Evolutionary conservation across 306 rosid genomes (phyloP).

Genomic region (Inga leiocalycina): DNA sequence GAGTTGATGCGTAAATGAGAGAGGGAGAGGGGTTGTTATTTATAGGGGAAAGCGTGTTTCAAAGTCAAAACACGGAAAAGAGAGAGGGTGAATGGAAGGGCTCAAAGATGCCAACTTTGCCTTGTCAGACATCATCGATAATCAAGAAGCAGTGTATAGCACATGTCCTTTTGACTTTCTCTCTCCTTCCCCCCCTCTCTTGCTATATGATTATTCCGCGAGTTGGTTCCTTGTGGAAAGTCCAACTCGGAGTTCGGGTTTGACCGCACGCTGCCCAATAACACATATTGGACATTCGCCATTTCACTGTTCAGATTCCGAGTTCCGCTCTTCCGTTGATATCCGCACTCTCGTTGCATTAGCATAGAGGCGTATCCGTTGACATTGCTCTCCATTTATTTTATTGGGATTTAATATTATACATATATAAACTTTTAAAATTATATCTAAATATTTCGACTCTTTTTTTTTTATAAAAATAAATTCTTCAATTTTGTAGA

Average conservation of each 20-base stretch:
- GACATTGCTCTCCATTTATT: no score
- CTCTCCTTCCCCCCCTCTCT: neutral
- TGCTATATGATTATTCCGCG: neutral
- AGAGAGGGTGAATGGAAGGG: slow-evolving; percentile 34
- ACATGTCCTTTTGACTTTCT: slow-evolving; percentile 28
- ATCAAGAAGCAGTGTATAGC: neutral
- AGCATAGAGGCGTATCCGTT: no score
- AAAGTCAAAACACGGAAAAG: slow-evolving; percentile 65
- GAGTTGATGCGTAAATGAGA: neutral
- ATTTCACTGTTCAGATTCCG: neutral
- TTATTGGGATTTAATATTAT: no score
- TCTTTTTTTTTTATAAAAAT: no score
- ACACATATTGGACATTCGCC: no score
- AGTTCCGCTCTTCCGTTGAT: neutral
- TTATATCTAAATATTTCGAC: no score
- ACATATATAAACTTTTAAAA: no score
- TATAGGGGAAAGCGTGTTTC: slow-evolving; percentile 36
- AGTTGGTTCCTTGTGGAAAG: neutral
- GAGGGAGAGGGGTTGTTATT: slow-evolving; percentile 28
- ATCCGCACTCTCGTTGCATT: neutral
- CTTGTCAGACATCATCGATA: neutral
- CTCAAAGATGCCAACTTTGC: slow-evolving; percentile 44
- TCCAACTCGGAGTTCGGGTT: neutral
- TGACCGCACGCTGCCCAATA: neutral
- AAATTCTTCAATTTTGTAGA: no score